Evolutionary conservation across 1,284 basidiomycete species (phyloP).

Genomic region (Pseudozyma thailandica): DNA sequence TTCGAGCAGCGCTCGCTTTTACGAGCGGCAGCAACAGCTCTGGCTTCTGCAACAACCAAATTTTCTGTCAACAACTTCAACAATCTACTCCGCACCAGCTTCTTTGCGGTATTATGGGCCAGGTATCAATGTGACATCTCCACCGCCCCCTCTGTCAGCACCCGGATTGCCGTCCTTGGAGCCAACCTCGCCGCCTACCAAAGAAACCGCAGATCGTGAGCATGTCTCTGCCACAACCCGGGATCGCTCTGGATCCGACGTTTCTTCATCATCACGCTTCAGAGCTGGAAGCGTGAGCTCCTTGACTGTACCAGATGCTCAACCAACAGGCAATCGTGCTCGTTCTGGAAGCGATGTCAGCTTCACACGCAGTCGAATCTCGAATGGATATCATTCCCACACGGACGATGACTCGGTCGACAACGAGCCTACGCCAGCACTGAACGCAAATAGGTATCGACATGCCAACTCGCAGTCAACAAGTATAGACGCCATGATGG

Average conservation of each 20-base stretch:
- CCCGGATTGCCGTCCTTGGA: not conserved
- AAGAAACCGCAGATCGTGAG: not conserved
- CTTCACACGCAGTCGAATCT: slow-evolving; percentile 43
- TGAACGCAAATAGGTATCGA: not conserved
- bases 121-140: not conserved
- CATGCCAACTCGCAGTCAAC: not conserved
- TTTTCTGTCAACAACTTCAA: slow-evolving; percentile 1
- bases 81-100: not conserved
- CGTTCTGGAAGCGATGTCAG: slow-evolving; percentile 39
- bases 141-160: not conserved
- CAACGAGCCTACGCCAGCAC: not conserved
- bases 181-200: not conserved
- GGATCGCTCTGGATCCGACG: slow-evolving; percentile 1
- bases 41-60: slow-evolving; percentile 24
- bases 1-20: slow-evolving; percentile 43
- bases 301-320: slow-evolving; percentile 10
- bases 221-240: not conserved
- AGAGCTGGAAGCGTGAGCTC: slow-evolving; percentile 26
- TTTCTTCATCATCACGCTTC: slow-evolving; percentile 3
- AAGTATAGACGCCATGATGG: no score
- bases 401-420: slow-evolving; percentile 26
- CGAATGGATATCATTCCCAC: slow-evolving; percentile 19
- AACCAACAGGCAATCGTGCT: slow-evolving; percentile 4
- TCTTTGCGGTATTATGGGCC: not conserved
- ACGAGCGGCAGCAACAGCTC: slow-evolving; percentile 33